Evolutionary conservation across 192 early-diverging fungal species (phyloP).

Genomic region (Backusella sp.): DNA sequence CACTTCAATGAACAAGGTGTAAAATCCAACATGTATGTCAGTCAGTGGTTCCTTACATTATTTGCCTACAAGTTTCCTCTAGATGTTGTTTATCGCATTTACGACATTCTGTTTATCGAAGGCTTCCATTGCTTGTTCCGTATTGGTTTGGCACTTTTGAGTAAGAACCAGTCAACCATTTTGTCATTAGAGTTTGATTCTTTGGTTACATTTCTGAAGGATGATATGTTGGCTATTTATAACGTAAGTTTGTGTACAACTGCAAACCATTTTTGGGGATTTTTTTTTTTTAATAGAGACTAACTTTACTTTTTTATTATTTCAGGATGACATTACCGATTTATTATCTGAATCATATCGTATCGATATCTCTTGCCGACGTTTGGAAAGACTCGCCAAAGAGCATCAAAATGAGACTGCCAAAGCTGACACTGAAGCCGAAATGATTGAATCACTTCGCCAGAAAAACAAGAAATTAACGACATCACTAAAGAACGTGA

Average conservation of each 20-base stretch:
- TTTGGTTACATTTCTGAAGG: constrained; percentile 14
- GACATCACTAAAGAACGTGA: constrained; percentile 55
- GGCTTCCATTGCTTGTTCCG: constrained; percentile 83
- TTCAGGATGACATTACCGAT: constrained; percentile 57
- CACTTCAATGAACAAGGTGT: constrained; percentile 86
- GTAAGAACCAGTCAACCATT: constrained; percentile 16
- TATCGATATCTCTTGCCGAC: constrained; percentile 65
- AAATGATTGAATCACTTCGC: constrained; percentile 57
- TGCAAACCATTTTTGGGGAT: background rate
- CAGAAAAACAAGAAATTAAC: constrained; percentile 64
- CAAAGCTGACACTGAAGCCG: constrained; percentile 65
- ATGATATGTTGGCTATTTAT: constrained; percentile 15
- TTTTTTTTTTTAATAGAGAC: background rate
- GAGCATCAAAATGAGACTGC: constrained; percentile 66
- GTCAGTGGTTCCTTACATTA: constrained; percentile 98
- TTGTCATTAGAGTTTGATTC: constrained; percentile 13
- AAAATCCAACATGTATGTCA: constrained; percentile 89
- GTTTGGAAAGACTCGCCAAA: constrained; percentile 67
- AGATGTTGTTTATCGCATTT: constrained; percentile 84
- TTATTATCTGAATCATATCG: constrained; percentile 80
- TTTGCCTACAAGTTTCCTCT: constrained; percentile 98
- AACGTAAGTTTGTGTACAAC: constrained; percentile 12
- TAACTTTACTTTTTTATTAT: background rate
- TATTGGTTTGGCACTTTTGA: constrained; percentile 51
- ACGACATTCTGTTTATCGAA: constrained; percentile 92